phyloP scores from a whole-genome alignment of 495 filamentous ascomycete species.

The Podospora sp. region DNA sequence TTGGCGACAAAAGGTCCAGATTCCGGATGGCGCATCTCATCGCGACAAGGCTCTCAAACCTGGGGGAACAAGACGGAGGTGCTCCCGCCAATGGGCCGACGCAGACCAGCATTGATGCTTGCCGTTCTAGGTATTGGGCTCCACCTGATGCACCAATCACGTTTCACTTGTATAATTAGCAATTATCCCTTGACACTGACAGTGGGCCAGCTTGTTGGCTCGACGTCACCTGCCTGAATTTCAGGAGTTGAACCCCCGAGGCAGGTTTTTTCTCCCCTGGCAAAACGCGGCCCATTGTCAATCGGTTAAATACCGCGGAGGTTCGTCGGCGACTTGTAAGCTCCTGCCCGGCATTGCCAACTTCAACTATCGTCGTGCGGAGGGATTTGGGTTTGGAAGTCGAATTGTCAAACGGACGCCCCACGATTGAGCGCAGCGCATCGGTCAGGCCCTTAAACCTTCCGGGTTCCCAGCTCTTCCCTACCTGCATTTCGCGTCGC shows the following conservation, averaged over 20 bases:
- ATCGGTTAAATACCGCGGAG: conserved; percentile 10
- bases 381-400: neutral
- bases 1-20: neutral
- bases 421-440: neutral
- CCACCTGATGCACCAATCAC: conserved; percentile 20
- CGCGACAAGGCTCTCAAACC: conserved; percentile 10
- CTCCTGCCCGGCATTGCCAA: neutral
- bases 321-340: neutral
- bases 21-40: neutral
- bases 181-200: conserved; percentile 36
- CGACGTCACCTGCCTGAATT: conserved; percentile 30
- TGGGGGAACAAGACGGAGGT: neutral
- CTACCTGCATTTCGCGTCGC: neutral
- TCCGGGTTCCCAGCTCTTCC: neutral
- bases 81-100: neutral
- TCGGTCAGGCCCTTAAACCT: neutral
- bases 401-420: neutral
- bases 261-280: conserved; percentile 15
- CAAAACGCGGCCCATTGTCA: neutral
- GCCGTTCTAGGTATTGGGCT: neutral
- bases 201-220: neutral
- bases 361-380: neutral
- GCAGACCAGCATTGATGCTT: neutral
- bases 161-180: conserved; percentile 12
- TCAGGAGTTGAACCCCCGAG: conserved; percentile 17